Evolutionary conservation across 2,329 filamentous ascomycete species (phyloP).

Genomic region (Knoxdaviesia capensis): DNA sequence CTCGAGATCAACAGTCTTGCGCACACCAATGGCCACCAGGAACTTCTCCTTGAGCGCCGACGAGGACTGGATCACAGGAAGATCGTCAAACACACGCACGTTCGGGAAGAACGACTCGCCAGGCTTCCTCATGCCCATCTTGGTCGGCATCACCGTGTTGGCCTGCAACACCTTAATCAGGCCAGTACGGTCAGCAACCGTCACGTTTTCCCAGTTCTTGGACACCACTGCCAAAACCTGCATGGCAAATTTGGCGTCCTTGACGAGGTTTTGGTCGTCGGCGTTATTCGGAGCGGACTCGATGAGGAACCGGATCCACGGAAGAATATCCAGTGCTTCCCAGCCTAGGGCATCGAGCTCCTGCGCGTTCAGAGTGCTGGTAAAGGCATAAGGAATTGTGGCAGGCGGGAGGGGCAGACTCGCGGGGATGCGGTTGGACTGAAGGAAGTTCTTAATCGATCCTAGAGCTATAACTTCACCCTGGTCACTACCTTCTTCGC

Average conservation of each 20-base stretch:
- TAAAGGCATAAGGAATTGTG: constrained; percentile 73
- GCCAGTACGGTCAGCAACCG: constrained; percentile 2
- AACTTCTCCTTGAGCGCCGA: constrained; percentile 82
- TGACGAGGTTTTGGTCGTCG: constrained; percentile 49
- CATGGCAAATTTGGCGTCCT: constrained; percentile 51
- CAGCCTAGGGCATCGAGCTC: constrained; percentile 72
- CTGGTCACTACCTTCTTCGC: constrained; percentile 33
- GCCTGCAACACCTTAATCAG: constrained; percentile 31
- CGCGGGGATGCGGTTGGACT: constrained; percentile 59
- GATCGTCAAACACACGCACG: constrained; percentile 88
- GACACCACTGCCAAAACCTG: constrained; percentile 64
- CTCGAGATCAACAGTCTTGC: constrained; percentile 86
- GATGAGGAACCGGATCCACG: constrained; percentile 72
- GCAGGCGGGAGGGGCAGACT: constrained; percentile 60
- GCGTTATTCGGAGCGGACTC: constrained; percentile 38
- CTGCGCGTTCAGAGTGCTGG: constrained; percentile 40
- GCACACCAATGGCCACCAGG: constrained; percentile 60
- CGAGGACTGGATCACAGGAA: constrained; percentile 61
- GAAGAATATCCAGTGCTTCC: constrained; percentile 64
- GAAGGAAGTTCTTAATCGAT: constrained; percentile 55
- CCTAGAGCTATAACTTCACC: constrained; percentile 61
- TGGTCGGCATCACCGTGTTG: constrained; percentile 71
- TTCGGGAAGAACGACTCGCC: constrained; percentile 75
- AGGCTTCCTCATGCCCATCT: constrained; percentile 71
- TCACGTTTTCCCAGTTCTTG: constrained; percentile 56